Percentiles rank a stretch among this genome's conserved stretches.
These are phyloP conservation scores for Tetragonia tetragonoides DNA, from an alignment of 148 eudicot genomes.

Conservation along the genomic window DNA sequence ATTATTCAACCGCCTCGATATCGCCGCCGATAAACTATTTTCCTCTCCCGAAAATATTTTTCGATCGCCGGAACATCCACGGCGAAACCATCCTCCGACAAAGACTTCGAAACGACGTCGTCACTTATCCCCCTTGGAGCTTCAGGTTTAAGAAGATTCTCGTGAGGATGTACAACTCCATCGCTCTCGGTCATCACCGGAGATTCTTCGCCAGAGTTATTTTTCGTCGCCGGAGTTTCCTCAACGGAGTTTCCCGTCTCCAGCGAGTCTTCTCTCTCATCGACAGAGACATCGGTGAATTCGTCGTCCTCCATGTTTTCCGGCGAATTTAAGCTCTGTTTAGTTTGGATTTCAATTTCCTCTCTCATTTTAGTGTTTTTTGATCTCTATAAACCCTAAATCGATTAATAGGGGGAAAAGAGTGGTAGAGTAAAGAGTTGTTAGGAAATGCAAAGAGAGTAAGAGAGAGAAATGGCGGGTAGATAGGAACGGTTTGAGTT, in stretches of 20 bases:
- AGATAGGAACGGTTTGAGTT: conserved; percentile 19
- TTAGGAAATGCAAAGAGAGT: conserved; percentile 15
- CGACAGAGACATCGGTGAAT: neutral
- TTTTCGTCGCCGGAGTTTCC: neutral
- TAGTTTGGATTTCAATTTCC: conserved; percentile 11
- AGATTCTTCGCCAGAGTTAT: no score
- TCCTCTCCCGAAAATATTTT: conserved; percentile 57
- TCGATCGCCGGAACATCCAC: conserved; percentile 58
- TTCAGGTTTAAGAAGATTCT: conserved; percentile 59
- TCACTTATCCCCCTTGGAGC: conserved; percentile 48
- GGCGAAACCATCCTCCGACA: conserved; percentile 23
- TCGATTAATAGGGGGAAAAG: neutral
- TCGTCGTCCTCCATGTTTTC: neutral
- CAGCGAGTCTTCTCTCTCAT: neutral
- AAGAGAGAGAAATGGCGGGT: conserved; percentile 25
- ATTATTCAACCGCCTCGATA: conserved; percentile 40
- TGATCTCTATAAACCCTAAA: neutral
- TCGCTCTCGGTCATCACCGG: neutral
- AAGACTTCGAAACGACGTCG: conserved; percentile 4
- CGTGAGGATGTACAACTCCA: conserved; percentile 38
- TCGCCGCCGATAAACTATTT: conserved; percentile 51
- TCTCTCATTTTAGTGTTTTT: neutral
- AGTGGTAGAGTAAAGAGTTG: neutral
- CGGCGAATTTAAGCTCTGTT: neutral
- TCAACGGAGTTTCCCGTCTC: conserved; percentile 2